phyloP scores from a whole-genome alignment of 495 filamentous ascomycete species.

The Tetracladium setigerum region DNA sequence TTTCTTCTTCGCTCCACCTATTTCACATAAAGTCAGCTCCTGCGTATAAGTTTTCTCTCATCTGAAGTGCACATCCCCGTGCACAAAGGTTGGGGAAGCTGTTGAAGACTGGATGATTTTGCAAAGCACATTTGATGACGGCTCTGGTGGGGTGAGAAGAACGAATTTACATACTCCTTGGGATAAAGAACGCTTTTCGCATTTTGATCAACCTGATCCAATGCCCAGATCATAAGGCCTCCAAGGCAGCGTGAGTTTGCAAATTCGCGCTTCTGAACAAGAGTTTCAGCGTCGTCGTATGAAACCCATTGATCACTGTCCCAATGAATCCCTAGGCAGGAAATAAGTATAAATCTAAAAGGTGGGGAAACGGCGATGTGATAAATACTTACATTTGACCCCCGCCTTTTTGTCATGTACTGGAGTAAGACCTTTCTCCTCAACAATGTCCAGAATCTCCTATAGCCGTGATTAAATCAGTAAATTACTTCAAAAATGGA shows the following conservation, averaged over 20 bases:
- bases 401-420: constrained; percentile 13
- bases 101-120: too few species aligned
- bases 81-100: neutral
- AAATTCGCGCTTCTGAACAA: constrained; percentile 32
- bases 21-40: constrained; percentile 2
- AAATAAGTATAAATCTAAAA: neutral
- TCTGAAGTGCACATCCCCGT: too few species aligned
- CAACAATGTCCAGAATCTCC: constrained; percentile 7
- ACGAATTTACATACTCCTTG: neutral
- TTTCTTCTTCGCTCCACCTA: neutral
- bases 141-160: neutral
- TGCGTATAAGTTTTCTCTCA: too few species aligned
- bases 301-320: constrained; percentile 35
- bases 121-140: too few species aligned
- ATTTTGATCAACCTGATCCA: constrained; percentile 5
- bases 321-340: constrained; percentile 13
- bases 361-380: too few species aligned
- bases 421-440: neutral
- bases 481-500: too few species aligned
- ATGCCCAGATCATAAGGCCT: constrained; percentile 29
- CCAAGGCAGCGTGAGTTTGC: constrained; percentile 38
- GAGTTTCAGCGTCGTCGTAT: constrained; percentile 35
- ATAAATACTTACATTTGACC: too few species aligned
- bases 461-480: too few species aligned
- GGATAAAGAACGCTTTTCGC: constrained; percentile 3